A percentile compares a stretch with the other conserved stretches of the same genome.
Evolutionary conservation across 352 stramenopile species (phyloP).

Genomic region (Phytopythium vexans): DNA sequence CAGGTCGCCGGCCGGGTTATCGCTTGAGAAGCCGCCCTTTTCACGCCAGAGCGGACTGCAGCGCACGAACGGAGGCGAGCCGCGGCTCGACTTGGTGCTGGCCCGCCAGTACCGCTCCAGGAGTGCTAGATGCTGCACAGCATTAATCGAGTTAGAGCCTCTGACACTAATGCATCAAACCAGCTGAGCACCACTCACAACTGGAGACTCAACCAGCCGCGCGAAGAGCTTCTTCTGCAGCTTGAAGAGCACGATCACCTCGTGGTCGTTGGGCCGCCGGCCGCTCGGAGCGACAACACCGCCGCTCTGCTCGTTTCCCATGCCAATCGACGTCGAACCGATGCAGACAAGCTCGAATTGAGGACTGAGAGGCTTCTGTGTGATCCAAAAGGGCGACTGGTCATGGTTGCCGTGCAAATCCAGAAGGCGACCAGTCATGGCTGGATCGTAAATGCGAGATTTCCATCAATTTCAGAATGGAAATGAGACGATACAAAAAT

Average conservation of each 20-base stretch:
- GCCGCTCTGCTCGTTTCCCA: too few species aligned
- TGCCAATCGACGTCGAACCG: too few species aligned
- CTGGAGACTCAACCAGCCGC: conserved; percentile 55
- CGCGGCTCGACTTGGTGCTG: conserved; percentile 16
- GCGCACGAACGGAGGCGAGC: conserved; percentile 35
- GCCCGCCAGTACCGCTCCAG: conserved; percentile 59
- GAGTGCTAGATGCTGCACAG: conserved; percentile 44
- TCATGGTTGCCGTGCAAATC: too few species aligned
- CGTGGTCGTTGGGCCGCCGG: conserved; percentile 46
- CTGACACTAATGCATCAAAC: neutral
- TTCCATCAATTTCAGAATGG: too few species aligned
- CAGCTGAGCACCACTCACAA: conserved; percentile 24
- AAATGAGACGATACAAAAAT: too few species aligned
- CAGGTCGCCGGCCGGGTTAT: conserved; percentile 54
- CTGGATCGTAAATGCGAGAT: too few species aligned
- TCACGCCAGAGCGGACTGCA: conserved; percentile 38
- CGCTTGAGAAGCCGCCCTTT: conserved; percentile 41
- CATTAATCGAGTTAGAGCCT: conserved; percentile 2
- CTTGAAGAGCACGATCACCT: conserved; percentile 60
- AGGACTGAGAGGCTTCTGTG: too few species aligned
- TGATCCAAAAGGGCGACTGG: too few species aligned
- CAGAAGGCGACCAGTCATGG: too few species aligned
- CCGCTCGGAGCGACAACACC: too few species aligned
- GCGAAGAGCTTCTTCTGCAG: conserved; percentile 60
- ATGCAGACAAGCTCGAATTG: too few species aligned